phyloP scores from a whole-genome alignment of 2,329 filamentous ascomycete species.

The Plectosphaerella sp. region DNA sequence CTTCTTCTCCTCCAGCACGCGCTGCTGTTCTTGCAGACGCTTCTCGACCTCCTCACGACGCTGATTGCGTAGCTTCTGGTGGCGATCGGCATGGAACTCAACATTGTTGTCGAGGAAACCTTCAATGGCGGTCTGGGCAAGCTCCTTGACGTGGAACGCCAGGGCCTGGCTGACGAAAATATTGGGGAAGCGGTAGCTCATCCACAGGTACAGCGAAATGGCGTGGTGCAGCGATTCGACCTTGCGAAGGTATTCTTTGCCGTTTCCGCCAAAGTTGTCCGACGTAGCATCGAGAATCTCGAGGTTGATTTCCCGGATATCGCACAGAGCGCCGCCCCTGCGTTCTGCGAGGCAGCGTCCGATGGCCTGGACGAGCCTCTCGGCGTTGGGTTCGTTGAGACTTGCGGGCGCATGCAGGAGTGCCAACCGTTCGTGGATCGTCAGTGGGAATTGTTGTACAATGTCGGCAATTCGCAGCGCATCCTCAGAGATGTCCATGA shows the following conservation, averaged over 20 bases:
- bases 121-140: slow-evolving; percentile 75
- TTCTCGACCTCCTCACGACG: slow-evolving; percentile 8
- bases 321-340: slow-evolving; percentile 62
- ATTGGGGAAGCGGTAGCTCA: slow-evolving; percentile 82
- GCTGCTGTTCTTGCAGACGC: slow-evolving; percentile 12
- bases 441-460: slow-evolving; percentile 69
- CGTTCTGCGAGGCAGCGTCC: slow-evolving; percentile 67
- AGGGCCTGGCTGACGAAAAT: slow-evolving; percentile 72
- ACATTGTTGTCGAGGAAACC: slow-evolving; percentile 40
- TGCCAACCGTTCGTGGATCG: slow-evolving; percentile 68
- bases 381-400: slow-evolving; percentile 43
- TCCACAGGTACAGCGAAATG: slow-evolving; percentile 85
- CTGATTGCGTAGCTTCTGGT: slow-evolving; percentile 23
- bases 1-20: slow-evolving; percentile 14
- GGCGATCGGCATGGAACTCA: slow-evolving; percentile 20
- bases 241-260: slow-evolving; percentile 51
- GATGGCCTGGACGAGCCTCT: slow-evolving; percentile 54
- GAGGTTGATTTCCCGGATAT: slow-evolving; percentile 66
- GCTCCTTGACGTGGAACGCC: slow-evolving; percentile 71
- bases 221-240: slow-evolving; percentile 78
- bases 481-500: slow-evolving; percentile 55
- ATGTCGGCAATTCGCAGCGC: slow-evolving; percentile 65
- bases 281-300: slow-evolving; percentile 67
- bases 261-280: slow-evolving; percentile 9
- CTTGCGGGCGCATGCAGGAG: slow-evolving; percentile 69